Percentiles rank a stretch among this genome's conserved stretches.
Evolutionary conservation across 1,139 yeast species (phyloP).

Genomic region (Yamadazyma sp.): DNA sequence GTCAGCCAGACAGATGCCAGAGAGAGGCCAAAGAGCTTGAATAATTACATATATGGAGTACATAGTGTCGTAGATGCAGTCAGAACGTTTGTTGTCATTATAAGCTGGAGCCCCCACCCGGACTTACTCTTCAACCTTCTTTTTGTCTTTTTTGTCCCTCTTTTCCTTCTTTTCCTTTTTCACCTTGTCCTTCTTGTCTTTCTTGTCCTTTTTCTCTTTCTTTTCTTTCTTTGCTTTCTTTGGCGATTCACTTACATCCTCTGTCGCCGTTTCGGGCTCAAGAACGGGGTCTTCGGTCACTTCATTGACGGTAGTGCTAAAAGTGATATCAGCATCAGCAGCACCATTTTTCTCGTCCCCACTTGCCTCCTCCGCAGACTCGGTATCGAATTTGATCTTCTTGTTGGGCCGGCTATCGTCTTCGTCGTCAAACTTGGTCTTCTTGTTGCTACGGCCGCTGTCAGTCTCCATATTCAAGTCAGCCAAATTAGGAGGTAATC

Average conservation of each 20-base stretch:
- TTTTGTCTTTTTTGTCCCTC: slow-evolving; percentile 17
- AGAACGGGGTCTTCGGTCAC: slow-evolving; percentile 8
- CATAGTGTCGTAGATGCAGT: slow-evolving; percentile 1
- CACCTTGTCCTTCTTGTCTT: slow-evolving; percentile 16
- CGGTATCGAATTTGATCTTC: slow-evolving; percentile 17
- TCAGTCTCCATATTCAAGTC: slow-evolving; percentile 17
- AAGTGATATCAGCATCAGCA: slow-evolving; percentile 13
- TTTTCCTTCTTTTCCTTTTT: slow-evolving; percentile 10
- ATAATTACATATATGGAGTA: not conserved
- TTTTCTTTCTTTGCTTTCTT: slow-evolving; percentile 17
- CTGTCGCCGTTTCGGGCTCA: slow-evolving; percentile 10
- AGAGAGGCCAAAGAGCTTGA: too few relatives aligned
- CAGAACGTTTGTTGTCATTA: not conserved
- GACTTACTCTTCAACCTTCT: slow-evolving; percentile 6
- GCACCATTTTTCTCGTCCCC: slow-evolving; percentile 17
- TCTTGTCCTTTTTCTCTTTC: slow-evolving; percentile 20
- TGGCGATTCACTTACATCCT: slow-evolving; percentile 17
- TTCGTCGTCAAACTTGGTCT: slow-evolving; percentile 31
- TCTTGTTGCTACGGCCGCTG: slow-evolving; percentile 17
- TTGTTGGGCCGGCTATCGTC: slow-evolving; percentile 16
- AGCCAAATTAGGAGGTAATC: slow-evolving; percentile 55
- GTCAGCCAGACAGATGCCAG: too few relatives aligned
- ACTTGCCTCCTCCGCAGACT: slow-evolving; percentile 11
- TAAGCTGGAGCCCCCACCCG: too few relatives aligned
- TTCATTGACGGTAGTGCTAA: slow-evolving; percentile 11